These are phyloP conservation scores for Staphylotrichum tortipilum DNA, from an alignment of 495 filamentous ascomycete species.

Conservation along the genomic window DNA sequence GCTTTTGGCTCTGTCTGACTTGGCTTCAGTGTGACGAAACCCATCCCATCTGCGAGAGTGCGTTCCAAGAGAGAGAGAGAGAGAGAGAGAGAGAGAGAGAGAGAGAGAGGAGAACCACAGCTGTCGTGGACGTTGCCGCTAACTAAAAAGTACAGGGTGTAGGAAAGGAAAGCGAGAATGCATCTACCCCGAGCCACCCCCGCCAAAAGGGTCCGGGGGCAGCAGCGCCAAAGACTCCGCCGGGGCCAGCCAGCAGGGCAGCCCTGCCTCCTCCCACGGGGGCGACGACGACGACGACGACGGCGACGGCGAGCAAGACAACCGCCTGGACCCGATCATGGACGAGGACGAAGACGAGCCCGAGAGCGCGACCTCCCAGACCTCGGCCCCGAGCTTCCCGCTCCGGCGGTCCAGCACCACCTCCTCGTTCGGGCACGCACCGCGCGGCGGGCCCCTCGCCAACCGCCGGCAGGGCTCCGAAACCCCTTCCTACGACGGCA, in stretches of 20 bases:
- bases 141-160: conserved; percentile 49
- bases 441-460: conserved; percentile 22
- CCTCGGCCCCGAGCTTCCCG: conserved; percentile 28
- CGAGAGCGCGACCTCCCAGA: conserved; percentile 28
- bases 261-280: conserved; percentile 44
- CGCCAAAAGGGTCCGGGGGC: conserved; percentile 39
- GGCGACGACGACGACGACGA: conserved; percentile 49
- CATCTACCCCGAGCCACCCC: conserved; percentile 64
- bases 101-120: background rate
- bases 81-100: no score
- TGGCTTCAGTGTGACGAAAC: conserved; percentile 65
- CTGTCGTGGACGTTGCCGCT: conserved; percentile 13
- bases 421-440: conserved; percentile 29
- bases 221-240: conserved; percentile 38
- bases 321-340: conserved; percentile 51
- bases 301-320: conserved; percentile 42
- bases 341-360: conserved; percentile 56
- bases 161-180: conserved; percentile 80
- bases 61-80: no score
- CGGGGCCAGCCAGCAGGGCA: conserved; percentile 42
- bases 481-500: conserved; percentile 41
- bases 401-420: conserved; percentile 37
- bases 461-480: conserved; percentile 38
- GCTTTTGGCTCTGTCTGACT: conserved; percentile 15
- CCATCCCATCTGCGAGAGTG: conserved; percentile 81